Conservation (phyloP, 139 green algal species). For the Chlorokybus atmophyticus region DNA sequence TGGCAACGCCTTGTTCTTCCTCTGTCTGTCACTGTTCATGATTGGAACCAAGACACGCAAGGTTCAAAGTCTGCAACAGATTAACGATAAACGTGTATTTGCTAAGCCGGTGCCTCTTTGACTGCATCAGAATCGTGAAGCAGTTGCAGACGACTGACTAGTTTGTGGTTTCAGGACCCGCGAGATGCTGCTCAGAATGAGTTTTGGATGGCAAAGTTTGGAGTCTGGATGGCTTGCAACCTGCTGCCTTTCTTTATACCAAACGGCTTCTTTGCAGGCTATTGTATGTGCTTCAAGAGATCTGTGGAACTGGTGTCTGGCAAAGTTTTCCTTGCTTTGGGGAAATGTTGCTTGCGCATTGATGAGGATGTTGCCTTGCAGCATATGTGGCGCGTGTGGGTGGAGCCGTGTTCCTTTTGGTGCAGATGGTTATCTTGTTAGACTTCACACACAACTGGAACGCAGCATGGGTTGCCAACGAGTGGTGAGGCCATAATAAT, state of each 20-base stretch:
- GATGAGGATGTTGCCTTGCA: not conserved
- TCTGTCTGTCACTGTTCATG: conserved; percentile 50
- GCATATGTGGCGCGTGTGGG: conserved; percentile 66
- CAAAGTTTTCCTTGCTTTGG: not conserved
- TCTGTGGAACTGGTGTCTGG: not conserved
- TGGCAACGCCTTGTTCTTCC: conserved; percentile 80
- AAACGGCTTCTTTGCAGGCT: conserved; percentile 10
- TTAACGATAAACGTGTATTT: not conserved
- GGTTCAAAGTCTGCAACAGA: not conserved
- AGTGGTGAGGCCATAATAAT: too few relatives aligned
- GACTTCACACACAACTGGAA: conserved; percentile 86
- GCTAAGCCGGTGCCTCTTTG: not conserved
- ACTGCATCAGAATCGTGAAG: too few relatives aligned
- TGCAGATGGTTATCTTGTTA: conserved; percentile 91
- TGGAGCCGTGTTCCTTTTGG: conserved; percentile 75
- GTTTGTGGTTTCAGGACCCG: too few relatives aligned
- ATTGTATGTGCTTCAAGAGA: not conserved
- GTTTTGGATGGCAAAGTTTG: not conserved
- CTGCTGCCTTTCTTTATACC: not conserved
- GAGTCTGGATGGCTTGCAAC: not conserved
- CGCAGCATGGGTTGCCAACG: conserved; percentile 72
- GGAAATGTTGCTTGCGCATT: not conserved
- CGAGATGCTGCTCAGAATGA: not conserved
- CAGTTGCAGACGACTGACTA: too few relatives aligned
- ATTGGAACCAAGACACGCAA: conserved; percentile 19